Evolutionary conservation across 805 yeast species (phyloP).

Genomic region (Hanseniaspora singularis): DNA sequence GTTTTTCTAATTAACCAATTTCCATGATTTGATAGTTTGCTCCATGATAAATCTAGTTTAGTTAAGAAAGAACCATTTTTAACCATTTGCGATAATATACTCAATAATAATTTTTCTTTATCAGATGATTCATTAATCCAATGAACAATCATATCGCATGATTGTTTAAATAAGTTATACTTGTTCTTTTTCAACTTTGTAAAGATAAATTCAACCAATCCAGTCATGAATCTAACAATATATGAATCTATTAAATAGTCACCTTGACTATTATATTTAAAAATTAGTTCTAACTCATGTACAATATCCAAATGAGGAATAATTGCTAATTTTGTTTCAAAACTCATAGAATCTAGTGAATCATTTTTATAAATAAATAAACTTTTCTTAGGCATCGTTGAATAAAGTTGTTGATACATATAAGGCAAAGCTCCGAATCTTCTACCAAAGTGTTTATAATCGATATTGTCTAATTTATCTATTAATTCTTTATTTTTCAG

Average conservation of each 20-base stretch:
- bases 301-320: slow-evolving; percentile 4
- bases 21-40: background rate
- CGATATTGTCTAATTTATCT: background rate
- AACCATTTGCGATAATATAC: slow-evolving; percentile 6
- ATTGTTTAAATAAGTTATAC: background rate
- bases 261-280: background rate
- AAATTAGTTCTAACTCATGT: slow-evolving; percentile 1
- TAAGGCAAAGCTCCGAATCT: slow-evolving; percentile 13
- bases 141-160: background rate
- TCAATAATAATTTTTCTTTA: slow-evolving; percentile 6
- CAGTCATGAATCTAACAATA: slow-evolving; percentile 12
- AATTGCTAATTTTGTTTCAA: slow-evolving; percentile 12
- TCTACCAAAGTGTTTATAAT: slow-evolving; percentile 14
- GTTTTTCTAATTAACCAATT: slow-evolving; percentile 12
- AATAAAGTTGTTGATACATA: slow-evolving; percentile 10
- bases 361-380: background rate
- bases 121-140: background rate
- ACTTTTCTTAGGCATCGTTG: background rate
- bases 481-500: background rate
- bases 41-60: slow-evolving; percentile 4
- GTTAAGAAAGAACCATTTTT: background rate
- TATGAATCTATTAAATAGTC: slow-evolving; percentile 12
- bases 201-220: slow-evolving; percentile 4
- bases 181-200: background rate
- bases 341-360: slow-evolving; percentile 1